Base-by-base conservation (phyloP, 306 rosid genomes). In the Chamaecrista fasciculata region DNA sequence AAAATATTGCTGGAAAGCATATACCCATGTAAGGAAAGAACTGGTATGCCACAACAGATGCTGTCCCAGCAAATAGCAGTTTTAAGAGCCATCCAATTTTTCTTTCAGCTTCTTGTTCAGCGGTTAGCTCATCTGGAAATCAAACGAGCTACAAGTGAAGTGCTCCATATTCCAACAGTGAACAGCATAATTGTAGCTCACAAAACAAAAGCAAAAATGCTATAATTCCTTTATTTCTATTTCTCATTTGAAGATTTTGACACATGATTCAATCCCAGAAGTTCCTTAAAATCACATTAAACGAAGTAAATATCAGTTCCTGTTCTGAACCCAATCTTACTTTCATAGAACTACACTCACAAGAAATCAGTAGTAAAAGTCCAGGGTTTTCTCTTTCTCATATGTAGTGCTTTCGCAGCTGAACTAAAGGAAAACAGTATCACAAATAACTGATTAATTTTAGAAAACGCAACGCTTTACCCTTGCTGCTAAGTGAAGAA, bases 11-110 rank as follows among this genome's bases (percentile, higher is more conserved):
- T 23, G 23, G 14, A 37, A 11, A 24, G 59, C 23, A 34, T 75
- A 63, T 40, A 89, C 98, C 98, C 92, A 94, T 71, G 69, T 86
- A 94, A 9, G 98, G 98, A 83, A 94, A 88, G 71, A 94, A 69
- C 53, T 88, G 93, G 83, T 86, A 94, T 74, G 85, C 98, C 6
- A 86, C 73, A 18, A 16, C 67, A 2, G 80, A 73, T 5, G 97
- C 96, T 42, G 89, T 88, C 76, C 82, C 97, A 29, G 89, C 94
- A 87, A 94, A 94, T 34, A 94, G 23, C 12, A 83, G 67, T 76
- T 90, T 94, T 72, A 94, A 76, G 29, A 90, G 42, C 98, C 96
- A 94, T 29, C 95, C 98, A 42, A 88, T 75, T 83, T 85, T 94
- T 48, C 83, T 86, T 63, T 94, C 96, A 23, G 90, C 98, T 29